These are phyloP conservation scores for Astrothelium subdiscretum DNA, from an alignment of 495 filamentous ascomycete genomes.

Conservation along the genomic window DNA sequence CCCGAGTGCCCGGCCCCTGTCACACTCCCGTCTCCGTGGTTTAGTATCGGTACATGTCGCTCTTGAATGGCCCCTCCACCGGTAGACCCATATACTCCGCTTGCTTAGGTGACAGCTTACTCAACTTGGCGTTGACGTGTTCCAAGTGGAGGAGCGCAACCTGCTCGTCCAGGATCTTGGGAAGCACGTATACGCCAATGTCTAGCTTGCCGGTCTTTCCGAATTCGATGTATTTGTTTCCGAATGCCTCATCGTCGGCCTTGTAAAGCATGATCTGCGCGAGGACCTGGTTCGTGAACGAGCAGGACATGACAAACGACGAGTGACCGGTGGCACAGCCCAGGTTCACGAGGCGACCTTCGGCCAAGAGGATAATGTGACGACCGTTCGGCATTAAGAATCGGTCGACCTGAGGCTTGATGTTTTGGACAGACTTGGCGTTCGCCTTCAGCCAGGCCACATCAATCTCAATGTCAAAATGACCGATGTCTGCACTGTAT, in stretches of 20 bases:
- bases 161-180: slow-evolving; percentile 98
- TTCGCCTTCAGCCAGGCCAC: slow-evolving; percentile 99
- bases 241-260: slow-evolving; percentile 74
- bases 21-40: slow-evolving; percentile 1
- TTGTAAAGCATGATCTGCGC: slow-evolving; percentile 98
- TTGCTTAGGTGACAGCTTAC: slow-evolving; percentile 71
- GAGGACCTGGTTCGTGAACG: slow-evolving; percentile 99
- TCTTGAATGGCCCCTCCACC: slow-evolving; percentile 86
- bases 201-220: slow-evolving; percentile 81
- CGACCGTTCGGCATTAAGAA: slow-evolving; percentile 88
- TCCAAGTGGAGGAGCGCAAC: slow-evolving; percentile 85
- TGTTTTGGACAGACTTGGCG: slow-evolving; percentile 82
- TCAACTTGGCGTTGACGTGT: slow-evolving; percentile 92
- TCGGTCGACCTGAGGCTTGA: slow-evolving; percentile 99
- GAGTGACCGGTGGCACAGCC: slow-evolving; percentile 98
- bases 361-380: slow-evolving; percentile 95
- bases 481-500: slow-evolving; percentile 71
- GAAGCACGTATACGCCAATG: slow-evolving; percentile 89
- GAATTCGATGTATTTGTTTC: slow-evolving; percentile 91
- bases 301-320: slow-evolving; percentile 99
- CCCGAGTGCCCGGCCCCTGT: background rate
- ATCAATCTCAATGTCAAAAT: slow-evolving; percentile 99
- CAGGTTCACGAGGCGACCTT: slow-evolving; percentile 97
- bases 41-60: slow-evolving; percentile 58
- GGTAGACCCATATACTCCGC: slow-evolving; percentile 85